These are phyloP conservation scores for Candida odintsovae DNA, from an alignment of 805 yeast species.

Conservation along the genomic window DNA sequence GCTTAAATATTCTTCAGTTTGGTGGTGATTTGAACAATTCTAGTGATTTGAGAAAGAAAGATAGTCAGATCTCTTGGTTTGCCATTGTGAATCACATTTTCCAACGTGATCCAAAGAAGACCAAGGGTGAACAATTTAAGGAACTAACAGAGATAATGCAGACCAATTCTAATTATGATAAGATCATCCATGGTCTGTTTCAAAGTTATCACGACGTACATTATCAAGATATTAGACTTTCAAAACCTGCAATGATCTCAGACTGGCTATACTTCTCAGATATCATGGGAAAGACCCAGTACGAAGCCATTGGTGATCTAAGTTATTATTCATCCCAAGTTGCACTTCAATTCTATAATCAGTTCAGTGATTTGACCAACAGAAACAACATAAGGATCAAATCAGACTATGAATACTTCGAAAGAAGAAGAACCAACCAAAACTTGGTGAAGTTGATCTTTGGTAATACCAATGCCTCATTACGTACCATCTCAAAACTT, in stretches of 20 bases:
- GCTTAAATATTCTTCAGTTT: slow-evolving; percentile 81
- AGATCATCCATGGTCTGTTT: slow-evolving; percentile 68
- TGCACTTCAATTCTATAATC: slow-evolving; percentile 54
- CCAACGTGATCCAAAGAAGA: slow-evolving; percentile 38
- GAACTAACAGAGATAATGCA: slow-evolving; percentile 41
- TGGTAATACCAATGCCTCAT: slow-evolving; percentile 7
- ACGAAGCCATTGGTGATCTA: slow-evolving; percentile 40
- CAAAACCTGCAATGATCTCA: slow-evolving; percentile 53
- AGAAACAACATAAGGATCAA: slow-evolving; percentile 25
- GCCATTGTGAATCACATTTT: slow-evolving; percentile 58
- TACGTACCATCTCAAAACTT: slow-evolving; percentile 10
- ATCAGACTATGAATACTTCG: slow-evolving; percentile 25
- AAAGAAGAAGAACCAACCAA: slow-evolving; percentile 12
- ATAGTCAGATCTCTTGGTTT: slow-evolving; percentile 62
- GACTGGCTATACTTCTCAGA: slow-evolving; percentile 81
- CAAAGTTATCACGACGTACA: slow-evolving; percentile 54
- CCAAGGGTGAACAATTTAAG: slow-evolving; percentile 43
- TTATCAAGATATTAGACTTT: slow-evolving; percentile 57
- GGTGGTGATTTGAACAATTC: slow-evolving; percentile 16
- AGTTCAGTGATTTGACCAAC: slow-evolving; percentile 57
- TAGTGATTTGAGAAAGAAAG: slow-evolving; percentile 39
- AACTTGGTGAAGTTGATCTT: slow-evolving; percentile 10
- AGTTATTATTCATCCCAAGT: slow-evolving; percentile 50
- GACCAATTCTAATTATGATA: slow-evolving; percentile 49
- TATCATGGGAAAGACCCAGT: slow-evolving; percentile 36